These are phyloP conservation scores for Saccharum hybrid DNA, from an alignment of 202 grass and related monocot species.

Conservation along the genomic window DNA sequence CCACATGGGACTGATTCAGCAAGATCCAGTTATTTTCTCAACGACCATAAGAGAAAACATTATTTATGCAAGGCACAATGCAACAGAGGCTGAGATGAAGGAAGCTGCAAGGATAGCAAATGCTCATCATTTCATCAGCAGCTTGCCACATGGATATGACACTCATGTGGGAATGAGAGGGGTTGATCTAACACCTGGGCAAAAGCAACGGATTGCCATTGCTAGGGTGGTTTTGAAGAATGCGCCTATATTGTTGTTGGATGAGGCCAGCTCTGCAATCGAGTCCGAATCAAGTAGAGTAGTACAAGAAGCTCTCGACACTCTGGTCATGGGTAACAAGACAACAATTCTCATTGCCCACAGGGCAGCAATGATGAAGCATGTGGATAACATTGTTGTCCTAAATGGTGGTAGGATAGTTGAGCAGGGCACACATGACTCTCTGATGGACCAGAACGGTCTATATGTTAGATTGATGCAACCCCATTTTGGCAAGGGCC, in stretches of 20 bases:
- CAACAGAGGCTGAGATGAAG: conserved; percentile 92
- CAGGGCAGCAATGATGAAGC: conserved; percentile 97
- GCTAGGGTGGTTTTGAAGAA: conserved; percentile 95
- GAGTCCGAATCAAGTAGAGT: conserved; percentile 96
- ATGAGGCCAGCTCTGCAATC: conserved; percentile 91
- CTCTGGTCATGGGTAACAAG: conserved; percentile 97
- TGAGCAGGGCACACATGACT: conserved; percentile 88
- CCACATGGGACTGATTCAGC: conserved; percentile 95
- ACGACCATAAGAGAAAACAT: conserved; percentile 99
- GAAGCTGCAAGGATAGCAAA: conserved; percentile 96
- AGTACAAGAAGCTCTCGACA: conserved; percentile 94
- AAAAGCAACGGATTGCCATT: conserved; percentile 95
- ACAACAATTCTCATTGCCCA: conserved; percentile 97
- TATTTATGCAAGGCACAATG: conserved; percentile 96
- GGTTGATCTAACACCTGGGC: conserved; percentile 92
- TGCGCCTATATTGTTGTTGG: conserved; percentile 91
- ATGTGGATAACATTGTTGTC: conserved; percentile 95
- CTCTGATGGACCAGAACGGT: conserved; percentile 86
- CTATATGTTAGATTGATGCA: conserved; percentile 99
- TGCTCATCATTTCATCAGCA: conserved; percentile 98
- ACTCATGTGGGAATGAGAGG: conserved; percentile 96
- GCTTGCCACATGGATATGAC: conserved; percentile 94
- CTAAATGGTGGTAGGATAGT: conserved; percentile 95
- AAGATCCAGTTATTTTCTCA: conserved; percentile 97
- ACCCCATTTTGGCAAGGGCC: conserved; percentile 95